Evolutionary conservation across 805 yeast species (phyloP).

Genomic region (Cyberlindnera subsufficiens): DNA sequence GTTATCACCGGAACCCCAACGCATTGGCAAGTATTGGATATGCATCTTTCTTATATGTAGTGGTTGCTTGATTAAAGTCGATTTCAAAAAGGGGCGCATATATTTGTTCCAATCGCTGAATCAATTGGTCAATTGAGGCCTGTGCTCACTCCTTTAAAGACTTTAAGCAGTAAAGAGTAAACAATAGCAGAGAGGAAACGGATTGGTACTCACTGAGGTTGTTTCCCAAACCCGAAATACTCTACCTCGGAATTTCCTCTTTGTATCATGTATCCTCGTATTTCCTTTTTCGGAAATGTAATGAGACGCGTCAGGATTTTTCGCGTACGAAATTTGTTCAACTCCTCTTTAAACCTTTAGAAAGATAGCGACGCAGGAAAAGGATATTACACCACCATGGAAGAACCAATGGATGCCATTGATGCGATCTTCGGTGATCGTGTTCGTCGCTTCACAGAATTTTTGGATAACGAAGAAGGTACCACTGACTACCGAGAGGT

Average conservation of each 20-base stretch:
- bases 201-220: no score
- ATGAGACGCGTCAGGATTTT: slow-evolving; percentile 8
- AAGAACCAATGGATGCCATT: slow-evolving; percentile 19
- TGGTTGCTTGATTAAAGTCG: background rate
- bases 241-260: background rate
- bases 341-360: background rate
- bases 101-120: no score
- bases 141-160: no score
- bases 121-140: no score
- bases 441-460: slow-evolving; percentile 83
- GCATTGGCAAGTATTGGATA: slow-evolving; percentile 76
- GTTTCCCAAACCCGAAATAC: background rate
- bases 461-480: slow-evolving; percentile 55
- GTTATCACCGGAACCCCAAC: slow-evolving; percentile 93
- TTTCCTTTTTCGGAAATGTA: slow-evolving; percentile 13
- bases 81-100: no score
- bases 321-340: background rate
- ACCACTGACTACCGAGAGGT: slow-evolving; percentile 59
- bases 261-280: background rate
- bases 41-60: slow-evolving; percentile 57
- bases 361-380: background rate
- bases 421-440: slow-evolving; percentile 69
- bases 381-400: slow-evolving; percentile 11
- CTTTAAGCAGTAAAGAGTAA: no score
- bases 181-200: no score